A percentile compares a stretch with the other conserved stretches of the same genome.
Conservation (phyloP, 2,329 filamentous ascomycete species). For the Rhexocercosporidium sp. region DNA sequence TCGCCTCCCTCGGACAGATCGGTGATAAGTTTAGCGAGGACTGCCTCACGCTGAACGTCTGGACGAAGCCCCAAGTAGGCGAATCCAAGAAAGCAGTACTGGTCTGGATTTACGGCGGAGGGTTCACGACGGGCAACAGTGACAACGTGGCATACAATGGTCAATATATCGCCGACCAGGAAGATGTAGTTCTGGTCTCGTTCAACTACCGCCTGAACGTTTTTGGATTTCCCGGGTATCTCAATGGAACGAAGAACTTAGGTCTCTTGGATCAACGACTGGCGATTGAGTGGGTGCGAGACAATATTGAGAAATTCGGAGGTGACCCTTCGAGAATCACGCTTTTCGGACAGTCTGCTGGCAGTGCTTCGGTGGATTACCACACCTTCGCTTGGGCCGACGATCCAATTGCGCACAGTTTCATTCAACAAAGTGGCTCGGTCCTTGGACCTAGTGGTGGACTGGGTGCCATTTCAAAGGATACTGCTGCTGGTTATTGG, state of each 20-base stretch:
- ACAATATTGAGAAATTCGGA: constrained; percentile 62
- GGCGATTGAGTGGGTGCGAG: constrained; percentile 61
- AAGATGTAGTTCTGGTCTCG: constrained; percentile 51
- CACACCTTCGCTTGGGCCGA: constrained; percentile 22
- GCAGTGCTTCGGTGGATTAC: constrained; percentile 43
- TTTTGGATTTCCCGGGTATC: constrained; percentile 21
- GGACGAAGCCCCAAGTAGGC: constrained; percentile 40
- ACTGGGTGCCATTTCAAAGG: background rate
- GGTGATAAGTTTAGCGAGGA: constrained; percentile 38
- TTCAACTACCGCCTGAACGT: constrained; percentile 51
- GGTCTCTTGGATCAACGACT: constrained; percentile 65
- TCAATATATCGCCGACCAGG: constrained; percentile 46
- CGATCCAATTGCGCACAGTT: constrained; percentile 34
- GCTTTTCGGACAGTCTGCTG: constrained; percentile 69
- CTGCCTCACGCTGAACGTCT: constrained; percentile 46
- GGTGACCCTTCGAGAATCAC: constrained; percentile 52
- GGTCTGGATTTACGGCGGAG: constrained; percentile 51
- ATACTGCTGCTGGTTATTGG: constrained; percentile 21
- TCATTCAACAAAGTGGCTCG: constrained; percentile 34
- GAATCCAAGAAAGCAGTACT: constrained; percentile 47
- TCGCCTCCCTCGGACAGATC: background rate
- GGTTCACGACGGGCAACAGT: constrained; percentile 46
- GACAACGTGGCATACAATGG: constrained; percentile 48
- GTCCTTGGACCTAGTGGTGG: constrained; percentile 37
- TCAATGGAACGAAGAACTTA: constrained; percentile 15